Base-by-base conservation (phyloP, 768 basidiomycete species). In the Mycena filopes region DNA sequence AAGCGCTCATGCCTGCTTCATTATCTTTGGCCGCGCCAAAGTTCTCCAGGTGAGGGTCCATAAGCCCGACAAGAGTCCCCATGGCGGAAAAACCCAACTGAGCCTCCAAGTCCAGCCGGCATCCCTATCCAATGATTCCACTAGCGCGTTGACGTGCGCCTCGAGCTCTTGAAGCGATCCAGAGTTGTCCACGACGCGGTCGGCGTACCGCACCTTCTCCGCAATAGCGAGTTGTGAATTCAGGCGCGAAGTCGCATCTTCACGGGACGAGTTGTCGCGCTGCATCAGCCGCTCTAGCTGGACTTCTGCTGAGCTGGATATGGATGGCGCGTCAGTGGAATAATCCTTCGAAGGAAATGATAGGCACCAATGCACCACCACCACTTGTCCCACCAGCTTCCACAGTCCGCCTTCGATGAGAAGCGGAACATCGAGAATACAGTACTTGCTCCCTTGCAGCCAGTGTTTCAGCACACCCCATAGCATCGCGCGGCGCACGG, bases 351-450 rank as follows among this genome's bases (percentile, higher is more conserved):
- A 45, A 38, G 43, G n/a, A 60, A 51, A 41, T 50, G 21, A 25
- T 21, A 79, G 86, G 53, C 57, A 98, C 97, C 96, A 98, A 74
- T 95, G 96, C 7, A 98, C 96, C 12, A 99, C 90, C 4, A 96
- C 83, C 25, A 98, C 89, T 66, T 86, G 84, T 4, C 90, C 95
- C 47, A 96, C 91, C 84, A 87, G 91, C 72, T 85, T 87, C 87
- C 91, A 95, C 40, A 98, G 73, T 2, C 90, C 90, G 0, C 92
- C 89, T 75, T 99, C 98, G 60, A 99, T 90, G 60, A 99, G 80
- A 54, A 99, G 78, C 33, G 98, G 98, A 7, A 98, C 93, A 76
- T 99, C 98, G 69, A 99, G 77, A 3, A 98, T 83, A 66, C 91
- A 93, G 41, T 92, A 81, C 73, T 85, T 90, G 71, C 94, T 81